Evolutionary conservation across 75 land plant genomes (phyloP), one percentile per base, ranked within the genome.

Genomic region (Larix kaempferi): DNA sequence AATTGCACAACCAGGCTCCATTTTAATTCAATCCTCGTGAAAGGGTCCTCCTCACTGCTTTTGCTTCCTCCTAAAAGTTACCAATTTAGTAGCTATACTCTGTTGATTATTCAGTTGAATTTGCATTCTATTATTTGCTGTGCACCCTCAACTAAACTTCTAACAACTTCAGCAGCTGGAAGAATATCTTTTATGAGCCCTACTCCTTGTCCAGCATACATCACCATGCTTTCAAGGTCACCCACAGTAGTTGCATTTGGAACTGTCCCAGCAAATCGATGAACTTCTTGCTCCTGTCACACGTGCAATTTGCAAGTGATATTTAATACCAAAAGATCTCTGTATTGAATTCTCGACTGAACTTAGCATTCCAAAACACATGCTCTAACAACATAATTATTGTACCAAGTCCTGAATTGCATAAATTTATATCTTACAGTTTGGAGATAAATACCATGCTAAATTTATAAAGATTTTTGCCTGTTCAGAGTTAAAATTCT

Each of bases 141-240:
- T 57, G 91, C 93, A 59, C 84, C 93, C 27, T 82, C 89, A 44
- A 89, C 85, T 7, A 91, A 22, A 27, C 79, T 88, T 74, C 57
- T 78, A 17, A 96, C 83, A 14, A 96, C 87, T 56, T 82, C 78
- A 21, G 87, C 90, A 56, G 97, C 99, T 16, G 97, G 91, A 17
- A 91, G 78, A 63, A 96, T 94, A 15, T 91, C 91, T 58, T 86
- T 89, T 74, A 96, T 88, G 33, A 89, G 87, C 33, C 91, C 90
- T 26, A 85, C 87, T 21, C 94, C 97, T 76, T 80, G 49, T 10
- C 99, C 99, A 56, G 97, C 99, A 86, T 94, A 96, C 99, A 96
- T 86, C 19, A 81, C 97, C 99, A 96, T 96, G 84, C 79, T 91
- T 56, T 92, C 95, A 15, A 92, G 74, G 29, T 96, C 90, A 29